Conservation (phyloP, 2,329 filamentous ascomycete genomes). For the Periconia digitata region DNA sequence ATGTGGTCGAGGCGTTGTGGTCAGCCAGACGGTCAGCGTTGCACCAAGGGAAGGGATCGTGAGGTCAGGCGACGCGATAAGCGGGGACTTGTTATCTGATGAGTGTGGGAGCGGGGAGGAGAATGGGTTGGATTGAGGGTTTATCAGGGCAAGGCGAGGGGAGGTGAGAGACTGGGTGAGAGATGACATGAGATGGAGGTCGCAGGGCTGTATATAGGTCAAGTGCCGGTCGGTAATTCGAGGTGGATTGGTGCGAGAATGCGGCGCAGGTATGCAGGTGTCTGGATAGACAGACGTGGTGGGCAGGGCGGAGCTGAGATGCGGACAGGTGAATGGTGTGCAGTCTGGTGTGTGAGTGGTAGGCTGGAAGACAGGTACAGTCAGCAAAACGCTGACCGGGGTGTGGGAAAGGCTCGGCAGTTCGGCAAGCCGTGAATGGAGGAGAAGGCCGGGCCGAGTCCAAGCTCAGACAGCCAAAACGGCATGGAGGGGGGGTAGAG, state of each 20-base stretch:
- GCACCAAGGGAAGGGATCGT: no score
- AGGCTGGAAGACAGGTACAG: neutral
- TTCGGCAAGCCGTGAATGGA: neutral
- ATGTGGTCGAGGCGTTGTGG: no score
- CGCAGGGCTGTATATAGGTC: neutral
- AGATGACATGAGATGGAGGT: neutral
- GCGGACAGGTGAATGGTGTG: no score
- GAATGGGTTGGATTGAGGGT: neutral
- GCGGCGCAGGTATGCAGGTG: neutral
- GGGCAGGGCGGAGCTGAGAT: neutral
- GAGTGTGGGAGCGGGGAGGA: neutral
- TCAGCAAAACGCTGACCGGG: neutral
- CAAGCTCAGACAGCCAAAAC: neutral
- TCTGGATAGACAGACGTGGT: no score
- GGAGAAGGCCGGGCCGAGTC: neutral
- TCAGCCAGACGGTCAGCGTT: no score
- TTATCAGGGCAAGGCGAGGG: neutral
- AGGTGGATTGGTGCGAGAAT: no score
- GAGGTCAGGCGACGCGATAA: no score
- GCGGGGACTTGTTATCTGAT: neutral
- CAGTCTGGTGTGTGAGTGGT: neutral
- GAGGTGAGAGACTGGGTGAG: neutral
- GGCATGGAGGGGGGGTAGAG: neutral
- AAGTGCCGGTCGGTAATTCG: neutral
- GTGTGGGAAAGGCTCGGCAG: neutral